These are phyloP conservation scores for Xerocomus brunneocitrinus DNA, from an alignment of 768 basidiomycete species.

Conservation along the genomic window DNA sequence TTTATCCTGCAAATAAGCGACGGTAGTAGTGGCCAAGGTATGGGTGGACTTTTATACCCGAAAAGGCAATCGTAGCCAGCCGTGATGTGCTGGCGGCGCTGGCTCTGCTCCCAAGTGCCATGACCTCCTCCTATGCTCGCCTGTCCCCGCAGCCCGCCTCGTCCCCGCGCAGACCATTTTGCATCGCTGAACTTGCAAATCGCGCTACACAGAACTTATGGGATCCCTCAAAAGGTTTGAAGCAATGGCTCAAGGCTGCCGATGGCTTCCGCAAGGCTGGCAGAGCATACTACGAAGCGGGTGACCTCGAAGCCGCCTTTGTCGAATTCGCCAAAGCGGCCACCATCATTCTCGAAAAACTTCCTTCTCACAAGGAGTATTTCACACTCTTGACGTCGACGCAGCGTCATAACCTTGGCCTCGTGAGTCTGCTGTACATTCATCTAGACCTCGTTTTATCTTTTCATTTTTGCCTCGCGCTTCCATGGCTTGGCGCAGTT, in stretches of 20 bases:
- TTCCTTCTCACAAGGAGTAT: conserved; percentile 73
- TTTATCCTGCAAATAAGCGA: neutral
- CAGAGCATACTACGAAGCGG: conserved; percentile 40
- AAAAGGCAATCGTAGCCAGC: conserved; percentile 19
- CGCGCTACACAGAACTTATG: conserved; percentile 51
- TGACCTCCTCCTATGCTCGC: conserved; percentile 19
- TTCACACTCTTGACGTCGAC: conserved; percentile 45
- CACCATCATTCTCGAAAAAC: conserved; percentile 70
- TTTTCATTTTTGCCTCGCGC: neutral
- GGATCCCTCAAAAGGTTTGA: conserved; percentile 57
- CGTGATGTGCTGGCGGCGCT: conserved; percentile 14
- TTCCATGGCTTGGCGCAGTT: conserved; percentile 1
- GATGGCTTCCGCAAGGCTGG: conserved; percentile 59
- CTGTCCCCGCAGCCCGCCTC: conserved; percentile 13
- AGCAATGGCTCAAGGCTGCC: conserved; percentile 61
- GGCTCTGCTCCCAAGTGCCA: conserved; percentile 14
- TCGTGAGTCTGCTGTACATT: conserved; percentile 49
- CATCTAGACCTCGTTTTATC: neutral
- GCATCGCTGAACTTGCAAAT: conserved; percentile 65
- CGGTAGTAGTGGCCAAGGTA: conserved; percentile 1
- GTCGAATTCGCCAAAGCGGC: conserved; percentile 69
- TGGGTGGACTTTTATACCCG: neutral
- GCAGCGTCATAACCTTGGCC: conserved; percentile 62
- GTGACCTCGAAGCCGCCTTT: conserved; percentile 69
- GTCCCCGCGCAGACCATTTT: conserved; percentile 42